phyloP scores from a whole-genome alignment of 2,329 filamentous ascomycete genomes.

The Hypoxylon sp. region DNA sequence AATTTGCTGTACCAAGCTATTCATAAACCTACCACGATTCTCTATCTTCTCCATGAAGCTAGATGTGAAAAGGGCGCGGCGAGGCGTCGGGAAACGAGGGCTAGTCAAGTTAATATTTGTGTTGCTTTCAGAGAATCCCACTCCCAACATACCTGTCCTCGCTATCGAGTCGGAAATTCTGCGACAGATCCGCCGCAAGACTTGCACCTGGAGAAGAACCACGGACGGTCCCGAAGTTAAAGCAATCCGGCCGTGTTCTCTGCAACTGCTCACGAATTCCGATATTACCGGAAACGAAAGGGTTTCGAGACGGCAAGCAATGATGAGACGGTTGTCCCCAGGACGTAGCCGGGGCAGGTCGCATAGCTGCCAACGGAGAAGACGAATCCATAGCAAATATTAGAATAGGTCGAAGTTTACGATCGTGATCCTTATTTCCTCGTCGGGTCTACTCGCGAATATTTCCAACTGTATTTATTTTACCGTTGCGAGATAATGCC shows the following conservation, averaged over 20 bases:
- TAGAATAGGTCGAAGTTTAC: conserved; percentile 44
- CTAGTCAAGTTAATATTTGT: conserved; percentile 62
- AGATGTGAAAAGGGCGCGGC: conserved; percentile 86
- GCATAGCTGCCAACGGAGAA: conserved; percentile 94
- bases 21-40: conserved; percentile 68
- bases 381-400: conserved; percentile 83
- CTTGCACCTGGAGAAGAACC: conserved; percentile 93
- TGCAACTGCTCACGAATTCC: conserved; percentile 84
- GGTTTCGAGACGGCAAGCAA: conserved; percentile 64
- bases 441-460: conserved; percentile 44
- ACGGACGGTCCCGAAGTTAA: conserved; percentile 81
- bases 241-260: conserved; percentile 79
- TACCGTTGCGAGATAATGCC: conserved; percentile 49
- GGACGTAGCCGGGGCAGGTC: conserved; percentile 76
- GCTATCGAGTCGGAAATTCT: conserved; percentile 95
- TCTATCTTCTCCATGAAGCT: conserved; percentile 74
- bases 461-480: conserved; percentile 46
- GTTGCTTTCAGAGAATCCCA: conserved; percentile 43
- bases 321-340: conserved; percentile 71
- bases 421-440: conserved; percentile 53
- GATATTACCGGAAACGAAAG: conserved; percentile 75
- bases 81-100: conserved; percentile 85
- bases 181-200: conserved; percentile 92
- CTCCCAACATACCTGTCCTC: conserved; percentile 77
- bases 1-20: conserved; percentile 7